Percentiles rank a stretch among this genome's conserved stretches.
phyloP scores from a whole-genome alignment of 805 yeast genomes.

The Candida methanosorbosa region DNA sequence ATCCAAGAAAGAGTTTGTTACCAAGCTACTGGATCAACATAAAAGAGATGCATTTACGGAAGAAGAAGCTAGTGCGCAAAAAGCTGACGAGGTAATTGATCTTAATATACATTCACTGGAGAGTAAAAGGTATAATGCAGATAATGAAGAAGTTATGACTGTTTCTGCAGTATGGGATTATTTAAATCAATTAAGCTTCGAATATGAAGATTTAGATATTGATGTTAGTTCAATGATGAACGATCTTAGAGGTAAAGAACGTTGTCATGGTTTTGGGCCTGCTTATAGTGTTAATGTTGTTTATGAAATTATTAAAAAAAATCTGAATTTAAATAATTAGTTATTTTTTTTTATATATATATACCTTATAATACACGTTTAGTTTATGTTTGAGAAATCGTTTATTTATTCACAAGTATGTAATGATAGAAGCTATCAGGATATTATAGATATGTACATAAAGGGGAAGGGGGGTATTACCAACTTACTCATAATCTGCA shows the following conservation, averaged over 20 bases:
- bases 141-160: conserved; percentile 45
- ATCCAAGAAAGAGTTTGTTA: conserved; percentile 17
- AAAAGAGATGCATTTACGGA: conserved; percentile 7
- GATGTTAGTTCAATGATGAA: conserved; percentile 54
- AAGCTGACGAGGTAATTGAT: conserved; percentile 7
- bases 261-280: conserved; percentile 76
- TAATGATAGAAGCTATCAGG: too few species aligned
- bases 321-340: conserved; percentile 2
- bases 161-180: conserved; percentile 83
- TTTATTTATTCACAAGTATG: neutral
- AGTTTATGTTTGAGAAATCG: neutral
- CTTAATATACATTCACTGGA: conserved; percentile 1
- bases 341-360: neutral
- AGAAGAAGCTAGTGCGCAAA: conserved; percentile 15
- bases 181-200: conserved; percentile 38
- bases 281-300: conserved; percentile 44
- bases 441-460: too few species aligned
- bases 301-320: conserved; percentile 25
- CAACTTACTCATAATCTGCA: too few species aligned
- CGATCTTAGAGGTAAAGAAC: conserved; percentile 55
- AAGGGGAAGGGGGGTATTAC: too few species aligned
- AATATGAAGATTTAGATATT: conserved; percentile 38
- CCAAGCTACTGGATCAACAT: neutral
- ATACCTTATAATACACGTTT: neutral
- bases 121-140: conserved; percentile 11